These are phyloP conservation scores for Coniochaeta prunicola DNA, from an alignment of 2,329 filamentous ascomycete species.

Conservation along the genomic window DNA sequence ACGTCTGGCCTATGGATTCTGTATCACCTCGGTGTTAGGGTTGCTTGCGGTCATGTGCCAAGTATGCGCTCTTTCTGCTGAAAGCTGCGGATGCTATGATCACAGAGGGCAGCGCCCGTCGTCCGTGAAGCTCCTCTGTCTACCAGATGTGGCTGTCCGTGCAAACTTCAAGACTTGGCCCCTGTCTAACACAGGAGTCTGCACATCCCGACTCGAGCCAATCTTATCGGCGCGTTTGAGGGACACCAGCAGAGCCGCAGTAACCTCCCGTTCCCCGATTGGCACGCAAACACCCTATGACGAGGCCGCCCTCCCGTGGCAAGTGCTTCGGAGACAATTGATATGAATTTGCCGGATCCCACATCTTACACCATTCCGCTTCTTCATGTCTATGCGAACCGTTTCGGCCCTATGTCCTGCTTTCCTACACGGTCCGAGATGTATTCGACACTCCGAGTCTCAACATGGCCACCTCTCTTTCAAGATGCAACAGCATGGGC, in stretches of 20 bases:
- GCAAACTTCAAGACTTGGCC: neutral
- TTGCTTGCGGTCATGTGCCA: neutral
- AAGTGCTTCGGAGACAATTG: neutral
- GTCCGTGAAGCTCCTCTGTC: neutral
- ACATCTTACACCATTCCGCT: neutral
- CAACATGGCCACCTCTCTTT: conserved; percentile 17
- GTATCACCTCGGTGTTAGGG: neutral
- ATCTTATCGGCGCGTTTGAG: neutral
- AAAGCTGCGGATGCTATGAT: neutral
- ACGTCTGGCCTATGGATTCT: neutral
- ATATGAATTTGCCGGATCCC: neutral
- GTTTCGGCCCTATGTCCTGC: neutral
- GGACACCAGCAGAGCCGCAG: neutral
- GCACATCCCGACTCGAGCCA: neutral
- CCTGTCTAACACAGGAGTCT: neutral
- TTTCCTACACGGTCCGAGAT: neutral
- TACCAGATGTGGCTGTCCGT: neutral
- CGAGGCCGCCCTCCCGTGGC: neutral
- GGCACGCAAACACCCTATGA: neutral
- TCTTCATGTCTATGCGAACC: neutral
- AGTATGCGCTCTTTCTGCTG: neutral
- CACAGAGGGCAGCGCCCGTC: neutral
- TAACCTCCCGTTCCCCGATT: neutral
- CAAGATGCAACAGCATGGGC: conserved; percentile 9
- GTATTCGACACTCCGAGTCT: neutral